Evolutionary conservation across 1,284 basidiomycete genomes (phyloP), one percentile per base, ranked within the genome.

Genomic region (Marasmius fiardii): DNA sequence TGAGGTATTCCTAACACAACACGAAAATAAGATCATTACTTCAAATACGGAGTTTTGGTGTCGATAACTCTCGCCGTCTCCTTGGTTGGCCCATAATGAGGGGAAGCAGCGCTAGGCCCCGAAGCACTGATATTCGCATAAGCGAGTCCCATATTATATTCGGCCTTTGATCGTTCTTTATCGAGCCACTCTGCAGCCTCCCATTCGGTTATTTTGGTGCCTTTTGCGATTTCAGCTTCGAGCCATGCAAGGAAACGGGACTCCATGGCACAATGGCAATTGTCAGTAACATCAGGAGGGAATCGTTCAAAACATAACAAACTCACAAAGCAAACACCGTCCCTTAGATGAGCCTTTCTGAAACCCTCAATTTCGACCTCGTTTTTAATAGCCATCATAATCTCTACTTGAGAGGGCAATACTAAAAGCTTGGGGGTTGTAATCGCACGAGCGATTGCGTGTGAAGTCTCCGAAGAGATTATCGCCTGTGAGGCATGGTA

Each of bases 91-190:
- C 81, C 79, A 72, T 99, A 99, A 73, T 99, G 96, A 3, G 96
- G 94, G 34, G 96, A 75, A 21, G 96, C 96, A 43, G 91, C 94
- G 67, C 98, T 97, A 1, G 92, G 80, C 0, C 95, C 96, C 28
- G 83, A 86, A 0, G 92, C 95, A 23, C 92, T 94, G 61, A 98
- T 98, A 58, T 93, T 95, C 66, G 92, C 90, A 65, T 98, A 98
- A 2, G 95, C 94, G 21, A 95, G 83, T 12, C 93, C 92, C 84
- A 87, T 86, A 68, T 88, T 96, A 66, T 86, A 73, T 69, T 88
- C 86, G 62, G 85, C 82, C 65, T 84, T 78, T 61, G 85, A 76
- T 55, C 95, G 79, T 70, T 85, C 95, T 65, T 88, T 83, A 1
- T 88, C 92, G 55, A 98, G 74, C 54, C 90, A 82, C 68, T 88